These are phyloP conservation scores for Aspergillus incahuasiensis DNA, from an alignment of 495 filamentous ascomycete species.

Conservation along the genomic window DNA sequence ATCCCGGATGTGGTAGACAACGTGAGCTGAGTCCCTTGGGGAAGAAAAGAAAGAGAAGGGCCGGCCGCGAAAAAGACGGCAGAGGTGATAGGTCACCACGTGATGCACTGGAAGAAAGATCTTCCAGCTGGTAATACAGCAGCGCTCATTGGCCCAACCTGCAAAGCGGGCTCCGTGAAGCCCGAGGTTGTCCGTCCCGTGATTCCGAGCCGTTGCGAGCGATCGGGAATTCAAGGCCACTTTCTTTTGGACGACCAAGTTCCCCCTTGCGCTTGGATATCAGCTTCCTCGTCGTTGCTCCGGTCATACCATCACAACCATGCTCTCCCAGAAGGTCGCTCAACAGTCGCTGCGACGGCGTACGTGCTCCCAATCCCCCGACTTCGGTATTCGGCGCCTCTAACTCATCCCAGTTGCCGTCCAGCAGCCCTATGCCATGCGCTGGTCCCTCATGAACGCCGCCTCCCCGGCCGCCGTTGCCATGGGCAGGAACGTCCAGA, in stretches of 20 bases:
- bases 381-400: conserved; percentile 17
- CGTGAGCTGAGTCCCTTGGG: conserved; percentile 46
- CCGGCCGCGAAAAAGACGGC: not conserved
- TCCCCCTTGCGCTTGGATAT: conserved; percentile 8
- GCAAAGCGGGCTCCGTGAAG: conserved; percentile 26
- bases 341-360: conserved; percentile 65
- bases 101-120: conserved; percentile 30
- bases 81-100: conserved; percentile 11
- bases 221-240: conserved; percentile 23
- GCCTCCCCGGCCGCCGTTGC: conserved; percentile 47
- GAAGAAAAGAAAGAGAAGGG: conserved; percentile 23
- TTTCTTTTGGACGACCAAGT: conserved; percentile 22
- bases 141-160: conserved; percentile 33
- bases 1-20: conserved; percentile 39
- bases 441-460: conserved; percentile 46
- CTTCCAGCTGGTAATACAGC: conserved; percentile 35
- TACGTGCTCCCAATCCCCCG: conserved; percentile 36
- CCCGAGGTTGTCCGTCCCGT: conserved; percentile 48
- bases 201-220: conserved; percentile 28
- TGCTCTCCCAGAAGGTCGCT: conserved; percentile 63
- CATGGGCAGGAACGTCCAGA: conserved; percentile 47
- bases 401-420: conserved; percentile 38
- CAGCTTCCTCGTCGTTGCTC: conserved; percentile 10
- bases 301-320: conserved; percentile 33
- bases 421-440: conserved; percentile 46